These are phyloP conservation scores for Leccinum rimulosum DNA, from an alignment of 768 basidiomycete genomes.

Conservation along the genomic window DNA sequence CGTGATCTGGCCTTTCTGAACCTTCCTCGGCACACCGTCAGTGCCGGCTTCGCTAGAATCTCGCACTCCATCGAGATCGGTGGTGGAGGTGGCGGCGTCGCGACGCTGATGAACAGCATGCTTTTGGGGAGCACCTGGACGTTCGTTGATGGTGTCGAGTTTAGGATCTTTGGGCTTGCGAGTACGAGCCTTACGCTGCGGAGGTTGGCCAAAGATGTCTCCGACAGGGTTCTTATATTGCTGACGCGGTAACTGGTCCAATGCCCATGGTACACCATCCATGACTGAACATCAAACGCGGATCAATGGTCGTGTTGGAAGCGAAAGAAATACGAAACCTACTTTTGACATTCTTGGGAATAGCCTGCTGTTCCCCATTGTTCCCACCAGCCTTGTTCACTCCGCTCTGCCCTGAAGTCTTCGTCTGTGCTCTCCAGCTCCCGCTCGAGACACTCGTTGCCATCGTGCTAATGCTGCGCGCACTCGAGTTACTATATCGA, in stretches of 20 bases:
- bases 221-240: conserved; percentile 58
- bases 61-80: conserved; percentile 51
- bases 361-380: conserved; percentile 27
- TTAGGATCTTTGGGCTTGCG: conserved; percentile 64
- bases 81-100: conserved; percentile 75
- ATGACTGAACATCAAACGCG: conserved; percentile 47
- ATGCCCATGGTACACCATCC: conserved; percentile 74
- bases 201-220: conserved; percentile 57
- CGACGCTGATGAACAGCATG: conserved; percentile 45
- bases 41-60: conserved; percentile 19
- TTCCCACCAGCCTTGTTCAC: conserved; percentile 12
- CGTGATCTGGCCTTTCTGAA: conserved; percentile 87
- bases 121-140: conserved; percentile 45
- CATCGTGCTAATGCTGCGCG: conserved; percentile 72
- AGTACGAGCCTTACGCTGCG: conserved; percentile 61
- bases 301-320: not conserved
- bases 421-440: conserved; percentile 63
- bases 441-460: conserved; percentile 76
- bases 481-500: conserved; percentile 67
- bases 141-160: conserved; percentile 76
- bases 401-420: conserved; percentile 16
- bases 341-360: conserved; percentile 82
- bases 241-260: conserved; percentile 66
- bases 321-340: conserved; percentile 31
- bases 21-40: conserved; percentile 63